Base-by-base conservation (phyloP, 1,284 basidiomycete genomes). In the Amylostereum chailletii region DNA sequence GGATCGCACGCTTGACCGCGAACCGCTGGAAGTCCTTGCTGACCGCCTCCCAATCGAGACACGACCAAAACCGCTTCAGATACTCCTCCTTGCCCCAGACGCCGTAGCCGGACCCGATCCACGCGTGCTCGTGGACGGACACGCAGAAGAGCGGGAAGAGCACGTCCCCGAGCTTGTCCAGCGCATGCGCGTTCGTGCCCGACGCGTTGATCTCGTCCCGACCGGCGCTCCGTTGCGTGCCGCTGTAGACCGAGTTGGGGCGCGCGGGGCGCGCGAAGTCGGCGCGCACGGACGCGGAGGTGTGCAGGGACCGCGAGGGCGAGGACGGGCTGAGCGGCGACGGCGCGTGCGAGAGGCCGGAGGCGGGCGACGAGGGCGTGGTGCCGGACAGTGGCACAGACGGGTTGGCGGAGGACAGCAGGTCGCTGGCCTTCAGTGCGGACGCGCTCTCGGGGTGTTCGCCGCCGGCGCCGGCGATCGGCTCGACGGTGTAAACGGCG, bases 21-120 rank as follows among this genome's bases (percentile, higher is more conserved):
- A 19, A 19, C 19, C 19, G 19, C 19, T 19, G 19, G 19, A 19
- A 19, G 19, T 19, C 19, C 19, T 19, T 19, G 19, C 19, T 71
- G 52, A 90, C 79, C 62, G 79, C 81, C 47, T 71, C 64, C 95
- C 95, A 99, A 68, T 99, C 78, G 53, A 99, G 67, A 45, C 84
- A 86, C 36, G 76, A 76, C 89, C 93, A 97, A 74, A 96, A 97
- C 61, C 87, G 79, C 60, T 78, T 81, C 58, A 96, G 70, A 74
- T 95, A 99, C 62, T 81, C 76, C 63, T 93, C 90, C 70, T 92
- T 93, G 39, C 91, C 93, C 90, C 91, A 95, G 11, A 99, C 82
- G 8, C 95, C 95, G 61, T 91, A 94, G 53, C 86, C 86, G 45
- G 88, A 84, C 47, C 77, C 76, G 58, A 99, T 71, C 88, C 94